These are phyloP conservation scores for Lentinus brumalis DNA, from an alignment of 768 basidiomycete species.

Conservation along the genomic window DNA sequence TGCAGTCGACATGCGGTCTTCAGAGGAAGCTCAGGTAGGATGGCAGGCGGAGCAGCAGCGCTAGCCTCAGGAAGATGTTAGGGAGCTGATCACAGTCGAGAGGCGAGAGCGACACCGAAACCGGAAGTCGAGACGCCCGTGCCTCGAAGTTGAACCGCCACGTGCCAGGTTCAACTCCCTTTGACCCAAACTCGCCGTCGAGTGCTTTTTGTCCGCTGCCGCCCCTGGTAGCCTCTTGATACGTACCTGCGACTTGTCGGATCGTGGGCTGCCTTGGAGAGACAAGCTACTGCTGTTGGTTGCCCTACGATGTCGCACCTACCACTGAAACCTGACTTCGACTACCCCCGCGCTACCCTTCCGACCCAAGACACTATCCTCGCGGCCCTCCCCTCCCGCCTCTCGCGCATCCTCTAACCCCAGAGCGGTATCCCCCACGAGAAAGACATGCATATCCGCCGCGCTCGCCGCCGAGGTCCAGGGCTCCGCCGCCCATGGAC, in stretches of 20 bases:
- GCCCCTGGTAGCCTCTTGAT: too few species aligned
- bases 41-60: background rate
- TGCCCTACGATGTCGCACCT: conserved; percentile 28
- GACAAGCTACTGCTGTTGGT: too few species aligned
- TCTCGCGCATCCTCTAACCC: conserved; percentile 11
- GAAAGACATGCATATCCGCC: conserved; percentile 24
- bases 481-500: conserved; percentile 19
- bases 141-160: too few species aligned
- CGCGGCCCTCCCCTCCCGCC: conserved; percentile 22
- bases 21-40: background rate
- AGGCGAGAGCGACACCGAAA: too few species aligned
- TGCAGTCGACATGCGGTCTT: conserved; percentile 22
- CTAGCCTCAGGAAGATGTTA: background rate
- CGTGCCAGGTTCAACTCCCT: too few species aligned
- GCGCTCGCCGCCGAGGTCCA: conserved; percentile 24
- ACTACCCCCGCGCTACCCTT: conserved; percentile 24
- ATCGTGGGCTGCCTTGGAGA: too few species aligned
- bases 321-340: conserved; percentile 37
- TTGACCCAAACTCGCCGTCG: too few species aligned
- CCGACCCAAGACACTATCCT: conserved; percentile 26
- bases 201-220: too few species aligned
- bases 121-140: too few species aligned
- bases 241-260: too few species aligned
- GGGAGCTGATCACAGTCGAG: too few species aligned
- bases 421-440: conserved; percentile 15